Percentiles rank a stretch among this genome's conserved stretches.
These are phyloP conservation scores for Diaporthe aspalathi DNA, from an alignment of 2,329 filamentous ascomycete species.

Conservation along the genomic window DNA sequence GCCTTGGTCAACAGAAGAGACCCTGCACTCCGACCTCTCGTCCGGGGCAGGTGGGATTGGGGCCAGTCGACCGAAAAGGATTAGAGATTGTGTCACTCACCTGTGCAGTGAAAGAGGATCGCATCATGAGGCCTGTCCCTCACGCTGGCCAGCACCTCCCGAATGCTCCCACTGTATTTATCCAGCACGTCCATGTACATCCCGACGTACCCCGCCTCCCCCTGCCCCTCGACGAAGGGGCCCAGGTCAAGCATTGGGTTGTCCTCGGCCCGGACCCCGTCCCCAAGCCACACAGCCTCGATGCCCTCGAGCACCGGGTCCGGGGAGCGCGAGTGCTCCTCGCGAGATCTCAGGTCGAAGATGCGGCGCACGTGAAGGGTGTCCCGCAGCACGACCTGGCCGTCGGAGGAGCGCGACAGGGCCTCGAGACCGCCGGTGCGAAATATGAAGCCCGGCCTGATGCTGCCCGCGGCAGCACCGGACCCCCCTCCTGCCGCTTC, in stretches of 20 bases:
- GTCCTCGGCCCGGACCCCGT: constrained; percentile 45
- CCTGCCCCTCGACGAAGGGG: constrained; percentile 58
- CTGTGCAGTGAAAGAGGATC: constrained; percentile 66
- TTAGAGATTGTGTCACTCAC: constrained; percentile 48
- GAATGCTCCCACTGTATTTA: constrained; percentile 56
- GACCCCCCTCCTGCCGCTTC: background rate
- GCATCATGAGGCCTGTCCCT: constrained; percentile 57
- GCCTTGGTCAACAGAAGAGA: background rate
- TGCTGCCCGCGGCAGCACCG: background rate
- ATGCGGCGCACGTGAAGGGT: constrained; percentile 56
- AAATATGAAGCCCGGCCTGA: constrained; percentile 57
- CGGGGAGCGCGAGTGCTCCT: constrained; percentile 56
- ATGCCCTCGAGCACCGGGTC: constrained; percentile 58
- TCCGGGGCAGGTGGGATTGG: too few species aligned
- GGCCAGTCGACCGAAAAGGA: background rate
- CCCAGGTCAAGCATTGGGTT: constrained; percentile 53
- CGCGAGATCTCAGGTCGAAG: constrained; percentile 62
- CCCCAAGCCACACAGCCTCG: constrained; percentile 58
- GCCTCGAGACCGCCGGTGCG: constrained; percentile 58
- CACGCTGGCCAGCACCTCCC: constrained; percentile 59
- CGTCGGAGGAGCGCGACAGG: constrained; percentile 47
- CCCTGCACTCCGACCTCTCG: background rate
- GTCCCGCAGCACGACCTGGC: constrained; percentile 51
- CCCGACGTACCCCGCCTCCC: constrained; percentile 55
- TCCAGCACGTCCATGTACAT: constrained; percentile 62